Conservation (phyloP, 805 yeast species). For the Debaryomyces prosopidis region DNA sequence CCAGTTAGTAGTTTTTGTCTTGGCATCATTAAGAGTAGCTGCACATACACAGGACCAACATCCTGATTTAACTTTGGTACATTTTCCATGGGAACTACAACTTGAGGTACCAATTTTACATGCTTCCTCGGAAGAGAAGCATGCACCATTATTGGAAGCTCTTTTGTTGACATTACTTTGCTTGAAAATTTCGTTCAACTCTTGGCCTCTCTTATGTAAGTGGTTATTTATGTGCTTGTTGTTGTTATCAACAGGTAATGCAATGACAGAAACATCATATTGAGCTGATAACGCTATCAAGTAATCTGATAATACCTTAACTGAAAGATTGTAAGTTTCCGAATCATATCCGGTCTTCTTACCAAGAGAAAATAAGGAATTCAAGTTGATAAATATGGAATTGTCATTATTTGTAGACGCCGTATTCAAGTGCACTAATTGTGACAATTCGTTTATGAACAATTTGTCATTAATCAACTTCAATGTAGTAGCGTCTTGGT, state of each 20-base stretch:
- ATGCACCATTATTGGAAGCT: constrained; percentile 12
- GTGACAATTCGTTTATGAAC: constrained; percentile 51
- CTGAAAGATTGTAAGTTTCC: constrained; percentile 40
- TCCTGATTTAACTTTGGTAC: constrained; percentile 35
- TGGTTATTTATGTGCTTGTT: constrained; percentile 11
- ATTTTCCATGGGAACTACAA: constrained; percentile 57
- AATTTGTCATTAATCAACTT: constrained; percentile 43
- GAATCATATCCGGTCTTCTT: constrained; percentile 45
- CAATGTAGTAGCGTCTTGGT: constrained; percentile 25
- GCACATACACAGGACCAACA: constrained; percentile 56
- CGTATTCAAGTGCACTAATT: constrained; percentile 41
- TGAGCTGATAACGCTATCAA: constrained; percentile 19
- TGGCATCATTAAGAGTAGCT: constrained; percentile 40
- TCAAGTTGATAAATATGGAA: constrained; percentile 37
- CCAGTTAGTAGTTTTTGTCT: constrained; percentile 53
- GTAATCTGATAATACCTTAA: constrained; percentile 31
- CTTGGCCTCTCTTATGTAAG: constrained; percentile 17
- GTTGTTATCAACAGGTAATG: constrained; percentile 28
- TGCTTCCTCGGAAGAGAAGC: constrained; percentile 45
- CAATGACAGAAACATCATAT: constrained; percentile 31
- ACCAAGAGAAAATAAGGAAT: constrained; percentile 43
- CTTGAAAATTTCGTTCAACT: constrained; percentile 14
- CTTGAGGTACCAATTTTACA: constrained; percentile 48
- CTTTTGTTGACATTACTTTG: background rate
- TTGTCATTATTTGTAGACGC: constrained; percentile 18